Base-by-base conservation (phyloP, 108 stramenopile species). In the Cyclostephanos tholiformis region DNA sequence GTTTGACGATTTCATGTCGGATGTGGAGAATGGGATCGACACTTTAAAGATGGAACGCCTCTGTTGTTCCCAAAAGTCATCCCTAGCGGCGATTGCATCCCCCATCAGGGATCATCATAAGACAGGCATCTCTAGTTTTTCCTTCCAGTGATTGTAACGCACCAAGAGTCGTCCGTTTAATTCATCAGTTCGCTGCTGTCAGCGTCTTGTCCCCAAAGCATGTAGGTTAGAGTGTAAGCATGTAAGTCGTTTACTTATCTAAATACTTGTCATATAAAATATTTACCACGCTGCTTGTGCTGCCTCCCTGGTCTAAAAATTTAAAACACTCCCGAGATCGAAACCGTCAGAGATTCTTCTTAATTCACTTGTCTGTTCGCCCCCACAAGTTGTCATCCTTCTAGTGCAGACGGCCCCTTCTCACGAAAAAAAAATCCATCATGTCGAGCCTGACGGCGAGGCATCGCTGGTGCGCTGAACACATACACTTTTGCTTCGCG, bases 401-500 rank as follows among this genome's bases (percentile, higher is more conserved):
- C n/a, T n/a, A n/a, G n/a, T n/a, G n/a, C n/a, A n/a, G n/a, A n/a
- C n/a, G n/a, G n/a, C 67, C 67, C 12, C 19, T 48, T 41, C 41
- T 25, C 32, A 13, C 51, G 3, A 39, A 29, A 16, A n/a, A n/a
- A 48, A 41, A 35, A 19, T 36, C 6, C 48, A 50, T 29, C 38
- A 79, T 82, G 82, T 82, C 89, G 85, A 69, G 58, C 43, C 69
- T 89, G 35, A 80, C 87, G 48, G 76, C 86, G 20, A 17, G 91
- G 51, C 91, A 91, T 65, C 79, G 85, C 62, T 91, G 88, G 87
- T 90, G 89, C 63, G 77, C 85, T 22, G 72, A 82, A 6, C 83
- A 83, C 23, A 87, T 91, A 13, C 70, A 78, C 19, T 85, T 89
- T 26, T 87, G 89, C 61, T 91, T 90, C 61, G 27, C 66, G 12